Conservation (phyloP, 495 filamentous ascomycete species). For the Aspergillus hancockii region DNA sequence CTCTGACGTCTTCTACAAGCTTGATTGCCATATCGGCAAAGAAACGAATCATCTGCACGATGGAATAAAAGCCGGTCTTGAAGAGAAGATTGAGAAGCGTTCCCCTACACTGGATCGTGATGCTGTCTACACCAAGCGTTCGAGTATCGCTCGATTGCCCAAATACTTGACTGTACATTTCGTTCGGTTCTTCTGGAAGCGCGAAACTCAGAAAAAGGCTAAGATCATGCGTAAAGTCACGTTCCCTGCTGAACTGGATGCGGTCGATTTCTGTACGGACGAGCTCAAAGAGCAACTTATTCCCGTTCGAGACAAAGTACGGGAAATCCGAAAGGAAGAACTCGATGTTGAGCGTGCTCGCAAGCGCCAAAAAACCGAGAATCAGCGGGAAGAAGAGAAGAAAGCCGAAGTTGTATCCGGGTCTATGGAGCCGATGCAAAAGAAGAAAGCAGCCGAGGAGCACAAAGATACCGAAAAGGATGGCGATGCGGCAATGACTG, state of each 20-base stretch:
- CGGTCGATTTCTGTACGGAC: slow-evolving; percentile 93
- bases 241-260: slow-evolving; percentile 90
- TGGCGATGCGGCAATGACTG: slow-evolving; percentile 70
- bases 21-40: slow-evolving; percentile 88
- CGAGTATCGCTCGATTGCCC: slow-evolving; percentile 82
- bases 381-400: slow-evolving; percentile 46
- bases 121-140: slow-evolving; percentile 83
- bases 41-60: slow-evolving; percentile 88
- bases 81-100: slow-evolving; percentile 87
- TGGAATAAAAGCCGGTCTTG: slow-evolving; percentile 76
- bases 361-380: slow-evolving; percentile 43
- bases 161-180: slow-evolving; percentile 97
- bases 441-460: slow-evolving; percentile 52
- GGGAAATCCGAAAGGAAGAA: slow-evolving; percentile 93
- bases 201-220: slow-evolving; percentile 91
- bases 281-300: slow-evolving; percentile 79
- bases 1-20: slow-evolving; percentile 82
- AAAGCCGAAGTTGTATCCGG: slow-evolving; percentile 43
- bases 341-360: slow-evolving; percentile 81
- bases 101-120: slow-evolving; percentile 77
- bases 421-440: slow-evolving; percentile 47
- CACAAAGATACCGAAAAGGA: slow-evolving; percentile 56
- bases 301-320: slow-evolving; percentile 90
- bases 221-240: slow-evolving; percentile 99
- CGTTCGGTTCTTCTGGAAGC: slow-evolving; percentile 97